phyloP scores from a whole-genome alignment of 768 basidiomycete species.

The Hericium alpestre region DNA sequence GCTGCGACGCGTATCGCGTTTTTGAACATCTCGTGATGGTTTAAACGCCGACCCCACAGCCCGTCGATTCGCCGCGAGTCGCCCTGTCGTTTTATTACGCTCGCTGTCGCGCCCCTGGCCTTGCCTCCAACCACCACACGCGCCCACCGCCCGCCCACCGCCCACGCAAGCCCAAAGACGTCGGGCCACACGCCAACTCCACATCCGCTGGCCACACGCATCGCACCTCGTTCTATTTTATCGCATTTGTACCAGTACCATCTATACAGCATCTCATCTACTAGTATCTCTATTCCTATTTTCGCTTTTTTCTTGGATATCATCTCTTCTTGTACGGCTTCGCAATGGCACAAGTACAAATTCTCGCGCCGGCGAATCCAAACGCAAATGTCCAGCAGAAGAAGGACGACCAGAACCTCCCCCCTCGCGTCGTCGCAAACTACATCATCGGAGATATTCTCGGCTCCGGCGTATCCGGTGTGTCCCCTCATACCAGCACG shows the following conservation, averaged over 20 bases:
- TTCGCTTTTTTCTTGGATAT: not conserved
- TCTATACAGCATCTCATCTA: not conserved
- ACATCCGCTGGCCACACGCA: not conserved
- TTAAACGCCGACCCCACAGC: not conserved
- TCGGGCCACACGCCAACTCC: too few species aligned
- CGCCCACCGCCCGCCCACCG: too few species aligned
- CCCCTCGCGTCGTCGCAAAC: constrained; percentile 34
- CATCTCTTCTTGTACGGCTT: not conserved
- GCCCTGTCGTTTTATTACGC: not conserved
- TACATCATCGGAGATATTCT: constrained; percentile 49
- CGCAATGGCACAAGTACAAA: not conserved
- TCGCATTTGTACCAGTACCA: not conserved
- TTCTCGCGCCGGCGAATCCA: not conserved
- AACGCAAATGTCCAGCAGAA: not conserved
- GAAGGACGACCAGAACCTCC: not conserved
- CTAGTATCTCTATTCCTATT: not conserved
- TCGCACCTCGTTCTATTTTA: not conserved
- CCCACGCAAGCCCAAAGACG: too few species aligned
- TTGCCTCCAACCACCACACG: not conserved
- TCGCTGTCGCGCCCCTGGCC: not conserved
- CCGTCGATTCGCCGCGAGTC: not conserved
- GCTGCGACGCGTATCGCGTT: not conserved
- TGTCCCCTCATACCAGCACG: constrained; percentile 9
- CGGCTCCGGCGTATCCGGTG: constrained; percentile 69
- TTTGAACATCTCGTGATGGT: not conserved